These are phyloP conservation scores for Corymbia maculata DNA, from an alignment of 345 rosid species.

Conservation along the genomic window DNA sequence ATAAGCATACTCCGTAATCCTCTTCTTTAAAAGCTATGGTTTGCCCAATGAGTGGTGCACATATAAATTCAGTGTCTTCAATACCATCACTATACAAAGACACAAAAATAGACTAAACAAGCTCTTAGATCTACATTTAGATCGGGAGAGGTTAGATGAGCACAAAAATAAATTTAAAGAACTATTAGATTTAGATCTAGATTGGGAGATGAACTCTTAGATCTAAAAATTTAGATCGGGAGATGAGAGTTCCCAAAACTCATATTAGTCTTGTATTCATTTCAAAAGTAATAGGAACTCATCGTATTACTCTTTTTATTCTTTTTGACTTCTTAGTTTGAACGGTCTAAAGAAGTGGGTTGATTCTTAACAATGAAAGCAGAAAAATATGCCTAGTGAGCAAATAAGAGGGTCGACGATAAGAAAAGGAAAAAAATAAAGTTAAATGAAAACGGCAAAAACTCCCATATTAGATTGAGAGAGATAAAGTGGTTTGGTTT, in stretches of 20 bases:
- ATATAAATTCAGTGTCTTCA: neutral
- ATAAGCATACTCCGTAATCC: accelerated
- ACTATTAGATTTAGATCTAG: neutral
- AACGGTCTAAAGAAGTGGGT: neutral
- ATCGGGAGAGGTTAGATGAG: neutral
- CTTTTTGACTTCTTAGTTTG: neutral
- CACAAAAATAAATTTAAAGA: too few relatives aligned
- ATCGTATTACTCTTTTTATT: neutral
- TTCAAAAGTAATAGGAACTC: neutral
- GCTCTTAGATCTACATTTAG: neutral
- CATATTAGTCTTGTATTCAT: neutral
- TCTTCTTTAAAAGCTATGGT: neutral
- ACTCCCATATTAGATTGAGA: accelerated
- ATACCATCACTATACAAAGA: accelerated
- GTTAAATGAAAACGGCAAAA: neutral
- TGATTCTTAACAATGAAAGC: neutral
- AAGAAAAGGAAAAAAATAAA: neutral
- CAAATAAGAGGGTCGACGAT: neutral
- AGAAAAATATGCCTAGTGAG: neutral
- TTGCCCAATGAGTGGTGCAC: too few relatives aligned
- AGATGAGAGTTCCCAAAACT: neutral
- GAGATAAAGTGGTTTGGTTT: neutral
- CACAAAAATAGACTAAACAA: neutral
- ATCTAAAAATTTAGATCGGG: neutral
- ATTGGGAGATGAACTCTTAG: neutral